Evolutionary conservation across 2,329 filamentous ascomycete species (phyloP).

Genomic region (Colletotrichum tropicale): DNA sequence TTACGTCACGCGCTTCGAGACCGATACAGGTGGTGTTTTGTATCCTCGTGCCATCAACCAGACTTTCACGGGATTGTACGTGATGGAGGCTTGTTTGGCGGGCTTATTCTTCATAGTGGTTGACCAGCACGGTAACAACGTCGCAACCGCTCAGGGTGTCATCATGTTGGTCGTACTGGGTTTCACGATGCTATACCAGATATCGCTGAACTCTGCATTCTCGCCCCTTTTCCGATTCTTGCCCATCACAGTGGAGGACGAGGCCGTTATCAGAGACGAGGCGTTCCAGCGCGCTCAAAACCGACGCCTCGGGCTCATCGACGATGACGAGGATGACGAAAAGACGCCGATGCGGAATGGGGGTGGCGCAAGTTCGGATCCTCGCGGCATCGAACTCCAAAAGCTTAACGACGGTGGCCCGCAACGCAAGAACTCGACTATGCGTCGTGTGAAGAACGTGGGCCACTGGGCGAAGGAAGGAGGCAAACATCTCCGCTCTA

Average conservation of each 20-base stretch:
- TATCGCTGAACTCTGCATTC: constrained; percentile 82
- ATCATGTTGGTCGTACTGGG: constrained; percentile 79
- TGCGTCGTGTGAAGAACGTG: constrained; percentile 52
- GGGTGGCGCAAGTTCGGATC: constrained; percentile 18
- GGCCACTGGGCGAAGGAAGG: constrained; percentile 53
- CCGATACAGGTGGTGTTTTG: constrained; percentile 89
- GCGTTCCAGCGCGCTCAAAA: constrained; percentile 84
- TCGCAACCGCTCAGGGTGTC: constrained; percentile 77
- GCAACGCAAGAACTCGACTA: constrained; percentile 38
- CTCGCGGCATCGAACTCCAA: constrained; percentile 38
- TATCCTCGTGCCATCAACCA: constrained; percentile 95
- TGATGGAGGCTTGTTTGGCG: constrained; percentile 90
- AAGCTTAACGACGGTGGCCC: constrained; percentile 32
- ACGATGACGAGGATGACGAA: constrained; percentile 53
- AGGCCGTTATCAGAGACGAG: constrained; percentile 88
- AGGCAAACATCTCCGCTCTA: constrained; percentile 51
- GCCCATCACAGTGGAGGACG: constrained; percentile 94
- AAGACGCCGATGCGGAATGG: constrained; percentile 46
- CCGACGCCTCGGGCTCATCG: constrained; percentile 65
- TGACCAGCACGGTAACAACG: constrained; percentile 52
- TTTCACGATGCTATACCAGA: constrained; percentile 79
- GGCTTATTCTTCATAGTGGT: constrained; percentile 87
- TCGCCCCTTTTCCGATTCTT: constrained; percentile 85
- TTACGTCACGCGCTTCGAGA: constrained; percentile 88
- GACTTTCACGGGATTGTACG: constrained; percentile 91